Evolutionary conservation across 163 green algal species (phyloP).

Genomic region (Scenedesmus sp.): DNA sequence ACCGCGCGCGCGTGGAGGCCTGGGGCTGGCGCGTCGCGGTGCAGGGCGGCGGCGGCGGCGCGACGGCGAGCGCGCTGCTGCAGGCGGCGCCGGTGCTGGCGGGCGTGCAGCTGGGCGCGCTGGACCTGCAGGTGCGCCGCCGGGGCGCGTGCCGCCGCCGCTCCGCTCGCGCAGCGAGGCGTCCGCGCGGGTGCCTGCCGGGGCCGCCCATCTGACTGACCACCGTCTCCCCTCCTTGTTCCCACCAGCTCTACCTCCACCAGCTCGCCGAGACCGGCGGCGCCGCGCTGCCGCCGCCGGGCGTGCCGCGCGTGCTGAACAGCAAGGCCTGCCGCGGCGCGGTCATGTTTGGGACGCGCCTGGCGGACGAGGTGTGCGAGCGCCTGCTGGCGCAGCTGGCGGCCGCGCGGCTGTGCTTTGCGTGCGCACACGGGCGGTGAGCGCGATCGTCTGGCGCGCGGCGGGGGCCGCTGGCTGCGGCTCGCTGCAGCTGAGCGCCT

Average conservation of each 20-base stretch:
- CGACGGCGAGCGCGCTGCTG: slow-evolving; percentile 42
- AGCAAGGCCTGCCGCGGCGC: slow-evolving; percentile 83
- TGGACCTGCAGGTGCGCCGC: slow-evolving; percentile 68
- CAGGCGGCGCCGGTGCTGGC: slow-evolving; percentile 61
- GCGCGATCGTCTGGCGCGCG: no score
- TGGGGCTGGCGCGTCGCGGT: slow-evolving; percentile 51
- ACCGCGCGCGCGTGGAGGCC: slow-evolving; percentile 24
- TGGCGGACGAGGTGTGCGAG: slow-evolving; percentile 57
- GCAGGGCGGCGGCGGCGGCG: not conserved
- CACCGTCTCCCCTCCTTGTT: not conserved
- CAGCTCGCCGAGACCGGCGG: slow-evolving; percentile 62
- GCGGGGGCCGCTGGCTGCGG: no score
- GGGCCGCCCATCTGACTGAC: no score
- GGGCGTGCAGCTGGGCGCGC: slow-evolving; percentile 54
- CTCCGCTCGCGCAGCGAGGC: no score
- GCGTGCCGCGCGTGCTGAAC: slow-evolving; percentile 66
- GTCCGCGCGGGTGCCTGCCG: no score
- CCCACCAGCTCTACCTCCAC: slow-evolving; percentile 75
- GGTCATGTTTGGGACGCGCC: slow-evolving; percentile 88
- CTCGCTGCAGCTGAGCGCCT: no score
- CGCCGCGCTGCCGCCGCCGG: slow-evolving; percentile 49
- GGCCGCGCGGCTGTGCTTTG: slow-evolving; percentile 28
- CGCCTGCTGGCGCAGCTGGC: slow-evolving; percentile 52
- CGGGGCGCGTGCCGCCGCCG: not conserved
- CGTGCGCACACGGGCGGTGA: slow-evolving; percentile 39